Conservation (phyloP, 139 green algal species). For the Auxenochlorella pyrenoidosa region DNA sequence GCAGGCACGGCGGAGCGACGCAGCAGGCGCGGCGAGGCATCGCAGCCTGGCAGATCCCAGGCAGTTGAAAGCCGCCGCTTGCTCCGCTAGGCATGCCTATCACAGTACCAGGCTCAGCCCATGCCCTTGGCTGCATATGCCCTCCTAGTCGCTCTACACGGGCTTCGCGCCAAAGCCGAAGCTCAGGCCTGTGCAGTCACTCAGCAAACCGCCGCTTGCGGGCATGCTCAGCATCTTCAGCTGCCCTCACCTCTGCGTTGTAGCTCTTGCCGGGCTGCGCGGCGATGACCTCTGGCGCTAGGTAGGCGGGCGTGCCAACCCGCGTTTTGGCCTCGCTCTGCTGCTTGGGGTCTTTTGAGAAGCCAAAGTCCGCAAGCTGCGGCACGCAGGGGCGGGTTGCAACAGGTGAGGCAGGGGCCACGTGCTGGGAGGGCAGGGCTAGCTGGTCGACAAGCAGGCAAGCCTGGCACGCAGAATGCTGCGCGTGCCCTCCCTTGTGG, state of each 20-base stretch:
- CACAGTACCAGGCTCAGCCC: background rate
- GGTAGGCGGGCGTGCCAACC: constrained; percentile 97
- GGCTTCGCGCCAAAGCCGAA: no score
- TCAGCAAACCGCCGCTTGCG: background rate
- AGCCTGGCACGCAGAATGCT: background rate
- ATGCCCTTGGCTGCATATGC: background rate
- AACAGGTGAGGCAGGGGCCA: background rate
- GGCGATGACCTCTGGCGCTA: constrained; percentile 95
- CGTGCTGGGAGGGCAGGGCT: background rate
- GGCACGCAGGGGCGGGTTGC: background rate
- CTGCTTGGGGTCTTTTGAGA: constrained; percentile 78
- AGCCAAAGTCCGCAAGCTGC: constrained; percentile 79
- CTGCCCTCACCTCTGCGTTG: constrained; percentile 73
- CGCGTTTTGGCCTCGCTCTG: constrained; percentile 79
- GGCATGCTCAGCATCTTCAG: background rate
- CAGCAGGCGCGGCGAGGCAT: background rate
- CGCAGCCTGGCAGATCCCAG: background rate
- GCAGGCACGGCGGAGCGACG: background rate
- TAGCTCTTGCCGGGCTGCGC: constrained; percentile 83
- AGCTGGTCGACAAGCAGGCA: background rate
- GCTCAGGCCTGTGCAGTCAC: no score
- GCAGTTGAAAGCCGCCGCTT: background rate
- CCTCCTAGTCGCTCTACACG: background rate
- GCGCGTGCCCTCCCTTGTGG: background rate
- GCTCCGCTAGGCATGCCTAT: background rate